A percentile compares a stretch with the other conserved stretches of the same genome.
Evolutionary conservation across 768 basidiomycete genomes (phyloP).

Genomic region (Gymnopilus junonius): DNA sequence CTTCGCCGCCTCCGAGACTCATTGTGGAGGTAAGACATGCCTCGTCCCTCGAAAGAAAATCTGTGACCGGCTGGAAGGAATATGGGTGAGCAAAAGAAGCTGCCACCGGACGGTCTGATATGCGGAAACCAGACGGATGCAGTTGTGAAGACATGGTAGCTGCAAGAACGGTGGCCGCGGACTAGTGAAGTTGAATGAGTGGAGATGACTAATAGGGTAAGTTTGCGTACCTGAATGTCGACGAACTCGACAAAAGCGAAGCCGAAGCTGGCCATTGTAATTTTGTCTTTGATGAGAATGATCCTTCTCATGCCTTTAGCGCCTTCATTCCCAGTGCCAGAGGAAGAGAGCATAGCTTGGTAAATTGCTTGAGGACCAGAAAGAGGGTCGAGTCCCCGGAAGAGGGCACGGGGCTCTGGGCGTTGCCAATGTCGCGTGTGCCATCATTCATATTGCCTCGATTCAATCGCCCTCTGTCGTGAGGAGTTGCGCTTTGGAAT

Average conservation of each 20-base stretch:
- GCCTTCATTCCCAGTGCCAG: conserved; percentile 77
- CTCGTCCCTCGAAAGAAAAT: conserved; percentile 77
- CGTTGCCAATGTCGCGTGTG: conserved; percentile 92
- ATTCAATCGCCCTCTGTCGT: conserved; percentile 61
- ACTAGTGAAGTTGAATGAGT: conserved; percentile 44
- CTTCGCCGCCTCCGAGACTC: conserved; percentile 73
- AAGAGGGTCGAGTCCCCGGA: conserved; percentile 88
- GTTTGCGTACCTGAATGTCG: conserved; percentile 70
- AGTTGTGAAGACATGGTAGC: conserved; percentile 86
- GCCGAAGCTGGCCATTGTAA: conserved; percentile 87
- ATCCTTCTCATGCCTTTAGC: conserved; percentile 89
- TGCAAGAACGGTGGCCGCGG: conserved; percentile 80
- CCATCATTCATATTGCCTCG: conserved; percentile 86
- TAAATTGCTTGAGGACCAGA: conserved; percentile 89
- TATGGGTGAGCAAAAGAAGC: conserved; percentile 92
- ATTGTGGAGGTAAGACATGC: conserved; percentile 71
- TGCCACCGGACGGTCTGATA: conserved; percentile 87
- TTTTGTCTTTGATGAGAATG: conserved; percentile 87
- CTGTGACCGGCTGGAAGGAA: conserved; percentile 83
- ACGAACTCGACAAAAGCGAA: conserved; percentile 95
- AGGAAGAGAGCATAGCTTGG: conserved; percentile 80
- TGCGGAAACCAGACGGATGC: conserved; percentile 93
- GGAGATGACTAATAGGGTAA: neutral
- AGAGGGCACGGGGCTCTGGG: conserved; percentile 78
- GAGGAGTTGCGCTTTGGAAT: conserved; percentile 85